Percentiles rank a stretch among this genome's conserved stretches.
These are phyloP conservation scores for Talaromyces sp. DNA, from an alignment of 2,329 filamentous ascomycete species.

Conservation along the genomic window DNA sequence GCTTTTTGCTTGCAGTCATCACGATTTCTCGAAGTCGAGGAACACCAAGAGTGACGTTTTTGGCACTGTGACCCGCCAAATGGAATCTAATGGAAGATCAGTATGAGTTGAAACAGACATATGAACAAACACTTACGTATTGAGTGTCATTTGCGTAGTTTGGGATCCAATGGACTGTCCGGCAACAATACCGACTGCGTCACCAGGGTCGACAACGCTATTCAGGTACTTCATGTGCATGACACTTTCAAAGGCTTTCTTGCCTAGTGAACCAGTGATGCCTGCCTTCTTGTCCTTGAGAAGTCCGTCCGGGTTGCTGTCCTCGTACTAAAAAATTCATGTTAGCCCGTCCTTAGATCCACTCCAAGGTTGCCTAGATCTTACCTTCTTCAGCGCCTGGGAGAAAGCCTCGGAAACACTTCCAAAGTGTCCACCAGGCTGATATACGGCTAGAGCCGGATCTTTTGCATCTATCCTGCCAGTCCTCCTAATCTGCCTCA, in stretches of 20 bases:
- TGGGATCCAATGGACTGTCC: constrained; percentile 96
- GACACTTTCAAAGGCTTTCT: constrained; percentile 76
- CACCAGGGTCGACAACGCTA: constrained; percentile 88
- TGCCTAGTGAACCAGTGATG: constrained; percentile 44
- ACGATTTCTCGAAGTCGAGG: constrained; percentile 94
- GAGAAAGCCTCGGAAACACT: constrained; percentile 88
- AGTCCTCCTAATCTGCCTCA: constrained; percentile 77
- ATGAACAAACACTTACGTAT: constrained; percentile 54
- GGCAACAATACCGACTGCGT: constrained; percentile 94
- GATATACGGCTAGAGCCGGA: constrained; percentile 68
- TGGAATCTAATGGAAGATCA: constrained; percentile 59
- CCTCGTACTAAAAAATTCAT: constrained; percentile 60
- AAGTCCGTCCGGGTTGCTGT: constrained; percentile 64
- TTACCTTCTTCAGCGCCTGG: constrained; percentile 59
- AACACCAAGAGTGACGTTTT: constrained; percentile 98
- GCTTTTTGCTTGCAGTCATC: constrained; percentile 89
- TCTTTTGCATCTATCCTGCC: constrained; percentile 65
- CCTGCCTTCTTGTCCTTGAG: constrained; percentile 58
- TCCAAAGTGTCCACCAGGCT: constrained; percentile 73
- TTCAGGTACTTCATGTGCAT: constrained; percentile 90
- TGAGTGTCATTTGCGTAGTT: constrained; percentile 98
- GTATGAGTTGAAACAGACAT: neutral
- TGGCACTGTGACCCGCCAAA: constrained; percentile 94
- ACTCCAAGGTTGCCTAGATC: constrained; percentile 18
- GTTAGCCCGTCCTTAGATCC: constrained; percentile 17